phyloP scores from a whole-genome alignment of 306 rosid species.

The Trifolium repens region DNA sequence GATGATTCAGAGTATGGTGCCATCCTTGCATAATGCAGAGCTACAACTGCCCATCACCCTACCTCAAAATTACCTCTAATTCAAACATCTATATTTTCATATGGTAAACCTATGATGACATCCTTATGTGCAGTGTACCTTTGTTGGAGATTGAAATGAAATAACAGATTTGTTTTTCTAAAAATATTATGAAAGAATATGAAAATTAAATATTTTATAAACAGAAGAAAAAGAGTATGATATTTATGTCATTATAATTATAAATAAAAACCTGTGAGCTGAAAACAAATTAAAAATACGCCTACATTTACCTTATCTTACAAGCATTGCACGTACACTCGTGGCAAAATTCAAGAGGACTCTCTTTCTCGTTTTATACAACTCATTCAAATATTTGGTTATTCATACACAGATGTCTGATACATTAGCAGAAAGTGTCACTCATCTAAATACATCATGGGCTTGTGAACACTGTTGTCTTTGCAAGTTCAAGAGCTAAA shows the following conservation, averaged over 20 bases:
- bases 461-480: slow-evolving; percentile 51
- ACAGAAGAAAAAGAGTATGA: neutral
- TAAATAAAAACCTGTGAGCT: neutral
- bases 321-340: neutral
- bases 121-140: too few relatives aligned
- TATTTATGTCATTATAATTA: too few relatives aligned
- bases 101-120: too few relatives aligned
- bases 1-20: too few relatives aligned
- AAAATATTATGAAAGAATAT: too few relatives aligned
- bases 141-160: too few relatives aligned
- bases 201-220: too few relatives aligned
- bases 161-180: too few relatives aligned
- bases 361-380: slow-evolving; percentile 18
- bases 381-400: slow-evolving; percentile 35
- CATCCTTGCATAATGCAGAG: too few relatives aligned
- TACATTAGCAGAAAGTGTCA: slow-evolving; percentile 15
- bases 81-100: too few relatives aligned
- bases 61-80: too few relatives aligned
- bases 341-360: slow-evolving; percentile 1
- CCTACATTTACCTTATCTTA: neutral
- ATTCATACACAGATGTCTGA: slow-evolving; percentile 44
- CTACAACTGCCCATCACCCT: too few relatives aligned
- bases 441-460: slow-evolving; percentile 44
- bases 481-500: slow-evolving; percentile 63
- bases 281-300: slow-evolving; percentile 3